Evolutionary conservation across 2,329 filamentous ascomycete genomes (phyloP).

Genomic region (Alternaria incomplexa): DNA sequence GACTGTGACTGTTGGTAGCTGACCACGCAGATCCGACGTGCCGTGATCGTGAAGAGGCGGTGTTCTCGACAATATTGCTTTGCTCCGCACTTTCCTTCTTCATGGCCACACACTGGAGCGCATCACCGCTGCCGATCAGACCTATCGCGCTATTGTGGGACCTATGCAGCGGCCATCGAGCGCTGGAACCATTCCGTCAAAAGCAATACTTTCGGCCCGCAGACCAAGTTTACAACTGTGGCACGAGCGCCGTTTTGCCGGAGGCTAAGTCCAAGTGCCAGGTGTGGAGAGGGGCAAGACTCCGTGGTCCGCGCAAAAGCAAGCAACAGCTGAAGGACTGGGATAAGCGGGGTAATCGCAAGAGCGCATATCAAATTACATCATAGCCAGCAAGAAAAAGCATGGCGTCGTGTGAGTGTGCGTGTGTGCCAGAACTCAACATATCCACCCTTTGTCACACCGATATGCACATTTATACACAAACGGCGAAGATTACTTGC

Average conservation of each 20-base stretch:
- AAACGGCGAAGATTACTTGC: not conserved
- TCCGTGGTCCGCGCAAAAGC: not conserved
- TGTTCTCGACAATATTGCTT: not conserved
- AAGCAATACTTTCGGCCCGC: not conserved
- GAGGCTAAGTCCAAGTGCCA: not conserved
- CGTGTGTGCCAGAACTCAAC: not conserved
- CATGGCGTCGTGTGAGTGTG: not conserved
- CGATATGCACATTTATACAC: not conserved
- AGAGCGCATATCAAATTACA: not conserved
- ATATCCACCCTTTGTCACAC: not conserved
- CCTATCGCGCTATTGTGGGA: not conserved
- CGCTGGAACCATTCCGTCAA: not conserved
- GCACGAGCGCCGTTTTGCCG: not conserved
- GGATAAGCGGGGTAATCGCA: not conserved
- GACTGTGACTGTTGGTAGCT: not conserved
- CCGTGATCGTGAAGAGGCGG: not conserved
- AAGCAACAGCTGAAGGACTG: not conserved
- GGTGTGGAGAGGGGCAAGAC: not conserved
- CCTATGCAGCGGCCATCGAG: not conserved
- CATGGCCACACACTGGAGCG: not conserved
- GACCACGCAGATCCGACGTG: not conserved
- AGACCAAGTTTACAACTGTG: not conserved
- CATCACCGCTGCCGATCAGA: conserved; percentile 8
- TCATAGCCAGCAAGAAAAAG: not conserved
- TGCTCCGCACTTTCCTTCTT: not conserved